Base-by-base conservation (phyloP, 768 basidiomycete genomes). In the Suillus occidentalis region DNA sequence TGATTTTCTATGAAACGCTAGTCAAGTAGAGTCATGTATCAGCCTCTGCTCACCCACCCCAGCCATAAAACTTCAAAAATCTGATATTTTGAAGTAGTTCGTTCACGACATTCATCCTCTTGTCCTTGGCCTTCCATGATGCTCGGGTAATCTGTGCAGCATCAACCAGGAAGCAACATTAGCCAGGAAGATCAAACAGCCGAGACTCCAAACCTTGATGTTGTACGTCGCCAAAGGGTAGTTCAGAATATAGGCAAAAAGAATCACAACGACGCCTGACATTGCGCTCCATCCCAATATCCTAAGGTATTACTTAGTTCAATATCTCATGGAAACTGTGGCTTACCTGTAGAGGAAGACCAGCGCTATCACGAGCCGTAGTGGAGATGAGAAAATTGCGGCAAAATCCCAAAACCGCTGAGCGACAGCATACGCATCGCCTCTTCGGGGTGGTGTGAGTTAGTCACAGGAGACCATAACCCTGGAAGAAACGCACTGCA, bases 241-340 rank as follows among this genome's bases (percentile, higher is more conserved):
- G 73, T 90, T 91, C 65, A 92, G 69, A 9, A 83, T 75, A 63
- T 86, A 87, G 2, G 86, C 86, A 13, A 89, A 66, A 9, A 88
- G 69, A 37, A 92, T 82, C 14, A 92, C 86, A 9, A 80, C 80
- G 13, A 91, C 87, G 8, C 90, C 91, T 31, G 88, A 85, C 40
- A 92, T 81, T 1, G 90, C 87, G 62, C 88, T 89, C 89, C 90
- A 92, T 6, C 92, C 92, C 34, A 94, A 81, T 43, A 93, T 78
- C 42, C 90, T 92, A 62, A 70, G 63, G 43, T 13, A 43, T 61
- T 28, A 2, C 14, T 65, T 49, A 63, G 34, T 16, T 39, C 18
- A 22, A 62, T 60, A 37, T 34, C 39, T 60, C 36, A 18, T n/a
- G 25, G 31, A 37, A 31, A 6, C 12, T 12, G 8, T 31, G 7